Conservation (phyloP, 495 filamentous ascomycete genomes). For the Penicillium desertorum region DNA sequence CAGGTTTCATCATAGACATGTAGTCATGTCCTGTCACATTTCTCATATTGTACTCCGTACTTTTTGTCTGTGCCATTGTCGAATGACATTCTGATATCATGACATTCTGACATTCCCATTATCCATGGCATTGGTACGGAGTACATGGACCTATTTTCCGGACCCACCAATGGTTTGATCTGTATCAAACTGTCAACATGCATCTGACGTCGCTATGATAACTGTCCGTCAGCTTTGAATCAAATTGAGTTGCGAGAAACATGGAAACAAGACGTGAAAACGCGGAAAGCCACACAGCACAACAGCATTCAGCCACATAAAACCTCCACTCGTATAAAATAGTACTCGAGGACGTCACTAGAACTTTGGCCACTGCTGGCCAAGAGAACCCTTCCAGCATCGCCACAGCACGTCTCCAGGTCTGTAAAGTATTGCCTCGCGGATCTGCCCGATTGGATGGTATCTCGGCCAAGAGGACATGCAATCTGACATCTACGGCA, state of each 20-base stretch:
- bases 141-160: background rate
- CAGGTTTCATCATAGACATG: constrained; percentile 17
- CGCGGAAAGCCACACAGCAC: background rate
- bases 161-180: constrained; percentile 4
- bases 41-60: background rate
- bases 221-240: background rate
- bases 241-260: background rate
- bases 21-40: constrained; percentile 7
- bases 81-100: too few relatives aligned
- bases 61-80: too few relatives aligned
- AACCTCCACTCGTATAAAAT: background rate
- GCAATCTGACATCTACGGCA: too few relatives aligned
- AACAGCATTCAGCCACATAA: background rate
- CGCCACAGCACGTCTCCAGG: constrained; percentile 2
- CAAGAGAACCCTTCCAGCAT: background rate
- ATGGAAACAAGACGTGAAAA: constrained; percentile 3
- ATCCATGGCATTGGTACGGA: background rate
- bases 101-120: background rate
- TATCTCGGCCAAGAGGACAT: constrained; percentile 2
- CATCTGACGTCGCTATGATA: constrained; percentile 5
- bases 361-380: constrained; percentile 4
- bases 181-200: background rate
- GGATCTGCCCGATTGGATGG: constrained; percentile 18
- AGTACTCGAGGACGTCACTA: constrained; percentile 1
- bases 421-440: background rate